phyloP scores from a whole-genome alignment of 2,329 filamentous ascomycete species.

The Pseudogymnoascus sp. region DNA sequence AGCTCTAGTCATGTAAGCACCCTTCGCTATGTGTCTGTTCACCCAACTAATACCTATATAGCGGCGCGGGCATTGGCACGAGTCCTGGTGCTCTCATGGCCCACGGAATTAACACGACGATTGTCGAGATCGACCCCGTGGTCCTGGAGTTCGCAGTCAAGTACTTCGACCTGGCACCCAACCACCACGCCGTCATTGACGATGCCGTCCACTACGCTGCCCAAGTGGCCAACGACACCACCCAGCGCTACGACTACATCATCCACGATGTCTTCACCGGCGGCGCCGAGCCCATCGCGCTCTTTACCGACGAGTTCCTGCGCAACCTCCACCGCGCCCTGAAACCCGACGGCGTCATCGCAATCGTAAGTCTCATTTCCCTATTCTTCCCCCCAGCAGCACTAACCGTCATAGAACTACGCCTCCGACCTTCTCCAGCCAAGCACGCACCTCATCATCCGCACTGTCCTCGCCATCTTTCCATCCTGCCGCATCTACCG shows the following conservation, averaged over 20 bases:
- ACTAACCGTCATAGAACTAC: slow-evolving; percentile 62
- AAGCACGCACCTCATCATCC: slow-evolving; percentile 68
- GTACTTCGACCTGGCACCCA: slow-evolving; percentile 72
- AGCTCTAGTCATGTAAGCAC: slow-evolving; percentile 73
- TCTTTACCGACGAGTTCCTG: slow-evolving; percentile 86
- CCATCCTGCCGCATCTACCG: slow-evolving; percentile 88
- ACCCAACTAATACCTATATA: slow-evolving; percentile 31
- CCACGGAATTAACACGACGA: slow-evolving; percentile 86
- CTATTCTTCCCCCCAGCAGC: background rate
- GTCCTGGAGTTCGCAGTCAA: slow-evolving; percentile 76
- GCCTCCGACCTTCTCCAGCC: slow-evolving; percentile 78
- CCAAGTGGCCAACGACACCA: slow-evolving; percentile 32
- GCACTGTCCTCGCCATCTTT: slow-evolving; percentile 77
- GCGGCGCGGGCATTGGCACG: slow-evolving; percentile 86
- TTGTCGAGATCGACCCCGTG: slow-evolving; percentile 88
- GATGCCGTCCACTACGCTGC: slow-evolving; percentile 70
- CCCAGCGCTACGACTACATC: slow-evolving; percentile 73
- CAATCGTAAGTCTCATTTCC: slow-evolving; percentile 57
- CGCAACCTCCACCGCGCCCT: slow-evolving; percentile 62
- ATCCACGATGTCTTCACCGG: slow-evolving; percentile 97
- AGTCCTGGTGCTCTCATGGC: slow-evolving; percentile 78
- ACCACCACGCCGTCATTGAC: slow-evolving; percentile 72
- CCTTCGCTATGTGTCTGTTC: background rate
- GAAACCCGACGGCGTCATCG: slow-evolving; percentile 72
- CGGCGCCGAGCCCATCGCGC: slow-evolving; percentile 77